These are phyloP conservation scores for Agrocybe chaxingu DNA, from an alignment of 768 basidiomycete species.

Conservation along the genomic window DNA sequence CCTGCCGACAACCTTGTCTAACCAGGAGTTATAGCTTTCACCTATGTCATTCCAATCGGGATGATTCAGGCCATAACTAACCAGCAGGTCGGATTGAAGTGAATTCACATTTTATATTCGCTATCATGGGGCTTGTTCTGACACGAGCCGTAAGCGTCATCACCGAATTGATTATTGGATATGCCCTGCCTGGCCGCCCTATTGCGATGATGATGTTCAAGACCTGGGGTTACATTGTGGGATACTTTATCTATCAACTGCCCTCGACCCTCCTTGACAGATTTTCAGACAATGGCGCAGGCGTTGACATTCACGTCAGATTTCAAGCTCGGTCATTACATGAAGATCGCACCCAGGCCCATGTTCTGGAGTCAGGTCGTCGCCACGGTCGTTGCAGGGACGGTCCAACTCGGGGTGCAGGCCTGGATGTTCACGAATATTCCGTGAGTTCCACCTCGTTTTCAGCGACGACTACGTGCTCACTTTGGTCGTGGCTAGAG, in stretches of 20 bases:
- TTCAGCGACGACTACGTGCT: neutral
- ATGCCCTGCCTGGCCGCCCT: slow-evolving; percentile 66
- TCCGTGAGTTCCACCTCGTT: slow-evolving; percentile 11
- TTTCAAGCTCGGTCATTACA: slow-evolving; percentile 71
- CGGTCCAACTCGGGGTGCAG: slow-evolving; percentile 65
- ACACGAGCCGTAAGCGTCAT: slow-evolving; percentile 46
- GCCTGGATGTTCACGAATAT: slow-evolving; percentile 62
- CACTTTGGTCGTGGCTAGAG: slow-evolving; percentile 21
- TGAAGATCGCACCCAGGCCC: slow-evolving; percentile 62
- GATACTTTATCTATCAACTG: slow-evolving; percentile 2
- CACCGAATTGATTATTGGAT: slow-evolving; percentile 77
- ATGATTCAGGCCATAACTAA: slow-evolving; percentile 72
- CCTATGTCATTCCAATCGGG: slow-evolving; percentile 67
- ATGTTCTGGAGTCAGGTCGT: slow-evolving; percentile 58
- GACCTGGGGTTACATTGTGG: slow-evolving; percentile 50
- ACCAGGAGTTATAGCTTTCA: slow-evolving; percentile 29
- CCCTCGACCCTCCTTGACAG: neutral
- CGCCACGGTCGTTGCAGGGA: slow-evolving; percentile 56
- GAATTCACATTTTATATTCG: neutral
- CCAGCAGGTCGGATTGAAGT: slow-evolving; percentile 67
- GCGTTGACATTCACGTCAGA: slow-evolving; percentile 58
- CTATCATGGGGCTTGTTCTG: neutral
- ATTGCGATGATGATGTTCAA: slow-evolving; percentile 75
- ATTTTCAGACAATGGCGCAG: slow-evolving; percentile 46
- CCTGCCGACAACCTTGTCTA: slow-evolving; percentile 22